Base-by-base conservation (phyloP, 2,329 filamentous ascomycete species). In the Apiospora koreana region DNA sequence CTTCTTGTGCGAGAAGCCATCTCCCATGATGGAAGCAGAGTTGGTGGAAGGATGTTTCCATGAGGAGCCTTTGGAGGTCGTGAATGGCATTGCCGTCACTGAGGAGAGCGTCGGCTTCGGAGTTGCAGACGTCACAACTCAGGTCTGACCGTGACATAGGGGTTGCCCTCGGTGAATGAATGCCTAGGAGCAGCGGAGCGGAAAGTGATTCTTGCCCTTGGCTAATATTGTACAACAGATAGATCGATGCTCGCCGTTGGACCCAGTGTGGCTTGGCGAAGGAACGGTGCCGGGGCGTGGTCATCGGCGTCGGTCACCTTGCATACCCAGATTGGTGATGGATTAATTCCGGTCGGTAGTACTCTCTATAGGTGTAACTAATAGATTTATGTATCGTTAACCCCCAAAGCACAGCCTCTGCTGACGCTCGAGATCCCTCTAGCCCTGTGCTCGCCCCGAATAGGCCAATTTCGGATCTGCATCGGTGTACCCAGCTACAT, bases 101-200 rank as follows among this genome's bases (percentile, higher is more conserved):
- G 88, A 91, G 75, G 88, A 89, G 76, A 86, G 84, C 58, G 83
- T 88, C 21, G 83, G 84, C 72, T 78, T 82, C 42, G 83, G 85
- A 23, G 76, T 83, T 41, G 79, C 84, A 3, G 85, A 87, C 74
- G 73, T 86, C 25, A 76, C 86, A 48, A 83, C 81, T 41, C 75
- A 78, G 65, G 66, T 54, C 43, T 75, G 65, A 48, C 8, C 35
- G 2, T 16, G 41, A 45, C 18, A 16, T 10, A 21, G 21, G 16
- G 50, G 28, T 8, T n/a, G 28, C 16, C 31, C 9, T 58, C 12
- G 50, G 28, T 21, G 50, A 21, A 21, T 10, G 16, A 35, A n/a
- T n/a, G n/a, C 8, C 25, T 8, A 10, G 9, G 28, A 35, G 7
- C 50, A 58, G 28, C 28, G 16, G 28, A 21, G 7, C 18, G 10